Percentiles rank a stretch among this genome's conserved stretches.
phyloP scores from a whole-genome alignment of 306 rosid species.

The Dicorynia guianensis region DNA sequence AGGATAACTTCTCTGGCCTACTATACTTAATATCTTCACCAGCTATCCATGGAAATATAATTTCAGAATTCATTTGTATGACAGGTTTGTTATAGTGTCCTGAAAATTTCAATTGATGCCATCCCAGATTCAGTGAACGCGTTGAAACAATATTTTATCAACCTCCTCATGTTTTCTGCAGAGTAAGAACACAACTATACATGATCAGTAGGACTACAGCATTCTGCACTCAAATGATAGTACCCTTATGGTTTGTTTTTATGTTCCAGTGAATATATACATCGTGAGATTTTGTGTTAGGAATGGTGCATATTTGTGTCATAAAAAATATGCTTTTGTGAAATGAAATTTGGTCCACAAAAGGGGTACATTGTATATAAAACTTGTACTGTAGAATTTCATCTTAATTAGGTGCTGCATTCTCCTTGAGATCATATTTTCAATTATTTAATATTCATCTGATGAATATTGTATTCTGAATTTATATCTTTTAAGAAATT shows the following conservation, averaged over 20 bases:
- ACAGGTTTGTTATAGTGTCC: slow-evolving; percentile 55
- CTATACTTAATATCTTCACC: not conserved
- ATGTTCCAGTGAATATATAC: slow-evolving; percentile 2
- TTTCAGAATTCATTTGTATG: slow-evolving; percentile 21
- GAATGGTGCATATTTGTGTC: not conserved
- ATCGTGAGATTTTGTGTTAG: not conserved
- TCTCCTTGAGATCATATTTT: slow-evolving; percentile 1
- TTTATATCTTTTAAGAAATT: not conserved
- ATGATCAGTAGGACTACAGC: slow-evolving; percentile 1
- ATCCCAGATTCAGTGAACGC: slow-evolving; percentile 58
- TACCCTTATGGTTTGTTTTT: not conserved
- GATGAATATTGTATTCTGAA: not conserved
- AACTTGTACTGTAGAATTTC: not conserved
- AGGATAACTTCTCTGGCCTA: slow-evolving; percentile 24
- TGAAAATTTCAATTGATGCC: slow-evolving; percentile 53
- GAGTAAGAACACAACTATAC: slow-evolving; percentile 46
- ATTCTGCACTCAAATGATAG: not conserved
- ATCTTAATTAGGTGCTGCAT: slow-evolving; percentile 10
- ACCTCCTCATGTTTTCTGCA: slow-evolving; percentile 59
- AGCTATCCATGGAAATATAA: slow-evolving; percentile 11
- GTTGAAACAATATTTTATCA: slow-evolving; percentile 61
- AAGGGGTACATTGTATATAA: not conserved
- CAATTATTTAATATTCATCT: not conserved
- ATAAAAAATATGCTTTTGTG: not conserved
- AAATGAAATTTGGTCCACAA: slow-evolving; percentile 19